A percentile compares a stretch with the other conserved stretches of the same genome.
Conservation (phyloP, 108 stramenopile genomes). For the Conticribra guillardii region DNA sequence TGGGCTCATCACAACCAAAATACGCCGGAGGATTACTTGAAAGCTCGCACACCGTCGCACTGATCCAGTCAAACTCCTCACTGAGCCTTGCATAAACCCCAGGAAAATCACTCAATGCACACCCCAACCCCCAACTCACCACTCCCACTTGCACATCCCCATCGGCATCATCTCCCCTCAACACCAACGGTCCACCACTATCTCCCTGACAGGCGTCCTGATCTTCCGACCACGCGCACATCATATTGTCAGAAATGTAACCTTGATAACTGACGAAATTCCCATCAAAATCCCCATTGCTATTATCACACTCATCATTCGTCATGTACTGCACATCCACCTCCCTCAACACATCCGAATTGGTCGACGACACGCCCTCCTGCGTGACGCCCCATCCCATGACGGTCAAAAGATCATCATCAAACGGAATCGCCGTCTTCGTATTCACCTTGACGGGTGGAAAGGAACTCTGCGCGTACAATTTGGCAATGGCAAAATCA, state of each 20-base stretch:
- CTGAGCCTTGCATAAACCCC: constrained; percentile 36
- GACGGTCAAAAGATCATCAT: constrained; percentile 27
- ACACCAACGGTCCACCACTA: constrained; percentile 39
- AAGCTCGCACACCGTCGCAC: constrained; percentile 27
- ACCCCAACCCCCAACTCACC: constrained; percentile 39
- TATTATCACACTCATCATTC: constrained; percentile 27
- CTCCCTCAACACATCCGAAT: constrained; percentile 32
- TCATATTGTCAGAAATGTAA: constrained; percentile 59
- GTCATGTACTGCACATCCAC: constrained; percentile 38
- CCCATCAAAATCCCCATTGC: constrained; percentile 17
- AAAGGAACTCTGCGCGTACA: constrained; percentile 19
- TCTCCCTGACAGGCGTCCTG: constrained; percentile 59
- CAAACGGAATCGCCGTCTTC: constrained; percentile 1
- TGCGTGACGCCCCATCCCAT: constrained; percentile 41
- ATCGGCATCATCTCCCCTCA: constrained; percentile 15
- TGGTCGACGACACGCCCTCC: constrained; percentile 7
- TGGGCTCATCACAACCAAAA: constrained; percentile 35
- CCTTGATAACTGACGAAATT: constrained; percentile 43
- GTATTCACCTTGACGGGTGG: constrained; percentile 29
- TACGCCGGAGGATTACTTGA: constrained; percentile 38
- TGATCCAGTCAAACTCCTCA: constrained; percentile 39
- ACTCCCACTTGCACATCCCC: constrained; percentile 45
- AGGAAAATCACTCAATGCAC: constrained; percentile 30
- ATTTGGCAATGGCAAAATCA: constrained; percentile 46
- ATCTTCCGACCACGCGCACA: constrained; percentile 52